Conservation (phyloP, 2,329 filamentous ascomycete genomes). For the Sporothrix humicola region DNA sequence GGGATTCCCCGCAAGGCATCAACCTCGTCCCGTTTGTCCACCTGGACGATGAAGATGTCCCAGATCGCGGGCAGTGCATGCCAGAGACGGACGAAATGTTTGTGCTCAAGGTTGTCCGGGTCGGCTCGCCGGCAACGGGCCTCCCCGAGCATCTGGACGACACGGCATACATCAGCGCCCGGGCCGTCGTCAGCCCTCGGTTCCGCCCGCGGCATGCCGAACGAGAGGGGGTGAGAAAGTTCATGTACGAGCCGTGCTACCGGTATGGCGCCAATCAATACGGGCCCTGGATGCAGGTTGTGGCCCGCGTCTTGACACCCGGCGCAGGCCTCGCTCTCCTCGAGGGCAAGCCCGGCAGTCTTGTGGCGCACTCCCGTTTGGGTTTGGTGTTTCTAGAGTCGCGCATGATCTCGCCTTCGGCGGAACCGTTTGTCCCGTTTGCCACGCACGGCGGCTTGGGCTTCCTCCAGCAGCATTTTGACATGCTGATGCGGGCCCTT, state of each 20-base stretch:
- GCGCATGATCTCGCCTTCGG: not conserved
- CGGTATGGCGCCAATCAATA: conserved; percentile 31
- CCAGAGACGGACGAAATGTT: too few relatives aligned
- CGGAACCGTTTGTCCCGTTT: not conserved
- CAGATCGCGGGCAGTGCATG: too few relatives aligned
- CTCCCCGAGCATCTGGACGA: too few relatives aligned
- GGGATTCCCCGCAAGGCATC: not conserved
- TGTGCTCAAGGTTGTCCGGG: too few relatives aligned
- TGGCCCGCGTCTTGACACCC: conserved; percentile 35
- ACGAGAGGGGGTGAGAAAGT: too few relatives aligned
- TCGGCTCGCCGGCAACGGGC: too few relatives aligned
- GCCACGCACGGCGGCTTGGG: conserved; percentile 26
- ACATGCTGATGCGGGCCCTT: not conserved
- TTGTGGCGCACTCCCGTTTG: conserved; percentile 23
- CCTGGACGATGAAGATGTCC: conserved; percentile 15
- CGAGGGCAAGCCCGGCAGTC: not conserved
- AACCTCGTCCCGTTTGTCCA: conserved; percentile 29
- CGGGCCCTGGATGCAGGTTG: conserved; percentile 18
- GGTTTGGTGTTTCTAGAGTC: not conserved
- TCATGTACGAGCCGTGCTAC: conserved; percentile 2
- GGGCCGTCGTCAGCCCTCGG: too few relatives aligned
- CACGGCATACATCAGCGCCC: too few relatives aligned
- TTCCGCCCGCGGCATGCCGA: too few relatives aligned
- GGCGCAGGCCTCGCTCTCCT: conserved; percentile 31
- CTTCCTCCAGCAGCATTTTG: not conserved